Evolutionary conservation across 495 filamentous ascomycete genomes (phyloP), one percentile per base, ranked within the genome.

Genomic region (Aspergillus sclerotiicarbonarius): DNA sequence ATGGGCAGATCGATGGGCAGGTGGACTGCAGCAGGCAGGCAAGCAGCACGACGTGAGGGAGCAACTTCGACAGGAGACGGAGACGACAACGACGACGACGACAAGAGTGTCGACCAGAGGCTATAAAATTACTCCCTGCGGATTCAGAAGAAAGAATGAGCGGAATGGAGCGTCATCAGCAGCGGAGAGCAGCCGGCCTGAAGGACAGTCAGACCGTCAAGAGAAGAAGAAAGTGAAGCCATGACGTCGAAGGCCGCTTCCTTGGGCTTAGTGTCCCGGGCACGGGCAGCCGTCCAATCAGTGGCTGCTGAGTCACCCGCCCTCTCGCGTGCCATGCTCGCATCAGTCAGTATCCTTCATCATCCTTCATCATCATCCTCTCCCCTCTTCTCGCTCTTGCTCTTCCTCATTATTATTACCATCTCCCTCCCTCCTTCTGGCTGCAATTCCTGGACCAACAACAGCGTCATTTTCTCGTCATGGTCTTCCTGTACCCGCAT

Each of bases 401-500:
- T 46, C 3, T 3, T 46, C 30, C 15, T 13, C 30, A 25, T n/a
- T n/a, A n/a, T n/a, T n/a, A n/a, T n/a, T n/a, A n/a, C n/a, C n/a
- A n/a, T n/a, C n/a, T n/a, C n/a, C n/a, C n/a, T n/a, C 37, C 18
- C 41, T 25, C 25, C 15, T 2, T 8, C 41, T 19, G 20, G 20
- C 41, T n/a, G 41, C 12, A 18, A 21, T 46, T 25, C 25, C 25
- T 25, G 25, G 44, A 32, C 47, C 12, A 7, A 16, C 5, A 13
- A 2, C 47, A 10, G 47, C 47, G 47, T 50, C 47, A 50, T 50
- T 16, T n/a, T 12, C n/a, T 50, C 47, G 47, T 50, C 47, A 50
- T 50, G 6, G 10, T 3, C 33, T 30, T 29, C 15, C 46, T 30
- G 7, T 49, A 25, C 37, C 10, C 37, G 12, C 37, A 12, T n/a